Percentiles rank a stretch among this genome's conserved stretches.
phyloP scores from a whole-genome alignment of 2,329 filamentous ascomycete species.

The Corinectria fuckeliana region DNA sequence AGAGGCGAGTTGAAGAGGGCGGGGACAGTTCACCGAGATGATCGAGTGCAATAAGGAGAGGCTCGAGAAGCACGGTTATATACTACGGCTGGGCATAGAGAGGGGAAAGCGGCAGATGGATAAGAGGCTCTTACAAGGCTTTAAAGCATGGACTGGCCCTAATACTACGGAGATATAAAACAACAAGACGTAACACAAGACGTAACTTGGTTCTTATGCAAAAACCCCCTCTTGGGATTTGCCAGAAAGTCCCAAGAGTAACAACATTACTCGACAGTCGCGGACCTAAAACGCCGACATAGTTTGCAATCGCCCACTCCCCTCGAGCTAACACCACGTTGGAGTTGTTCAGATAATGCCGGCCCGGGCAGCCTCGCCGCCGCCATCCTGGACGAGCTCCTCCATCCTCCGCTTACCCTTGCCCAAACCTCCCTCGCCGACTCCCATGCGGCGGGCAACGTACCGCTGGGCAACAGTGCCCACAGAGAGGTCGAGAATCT shows the following conservation, averaged over 20 bases:
- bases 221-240: conserved; percentile 19
- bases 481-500: conserved; percentile 76
- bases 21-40: conserved; percentile 37
- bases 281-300: conserved; percentile 34
- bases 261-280: conserved; percentile 25
- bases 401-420: conserved; percentile 67
- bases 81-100: background rate
- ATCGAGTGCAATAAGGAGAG: conserved; percentile 12
- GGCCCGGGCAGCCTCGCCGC: conserved; percentile 66
- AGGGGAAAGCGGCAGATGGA: background rate
- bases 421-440: conserved; percentile 77
- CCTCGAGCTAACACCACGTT: conserved; percentile 2
- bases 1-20: conserved; percentile 46
- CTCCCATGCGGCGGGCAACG: conserved; percentile 93
- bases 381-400: conserved; percentile 61
- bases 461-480: conserved; percentile 94
- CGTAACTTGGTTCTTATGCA: conserved; percentile 28
- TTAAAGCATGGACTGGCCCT: conserved; percentile 13
- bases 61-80: background rate
- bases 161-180: conserved; percentile 8
- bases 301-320: conserved; percentile 24
- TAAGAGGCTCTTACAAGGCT: background rate
- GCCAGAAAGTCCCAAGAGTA: conserved; percentile 16
- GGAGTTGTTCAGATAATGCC: conserved; percentile 53
- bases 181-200: conserved; percentile 16